These are phyloP conservation scores for Magnolia changhungtana DNA, from an alignment of 164 flowering plant species.

Conservation along the genomic window DNA sequence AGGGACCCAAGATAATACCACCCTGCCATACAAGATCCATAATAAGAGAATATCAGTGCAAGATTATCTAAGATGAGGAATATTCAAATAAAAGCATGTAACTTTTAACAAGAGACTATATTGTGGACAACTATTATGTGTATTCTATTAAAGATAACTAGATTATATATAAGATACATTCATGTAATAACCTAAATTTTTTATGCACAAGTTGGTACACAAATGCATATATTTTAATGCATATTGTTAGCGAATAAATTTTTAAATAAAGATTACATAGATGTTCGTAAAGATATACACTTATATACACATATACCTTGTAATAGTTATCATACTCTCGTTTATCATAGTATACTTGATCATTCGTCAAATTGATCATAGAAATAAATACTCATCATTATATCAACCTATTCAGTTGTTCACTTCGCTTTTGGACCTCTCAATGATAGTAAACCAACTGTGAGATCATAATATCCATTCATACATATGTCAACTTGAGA, in stretches of 20 bases:
- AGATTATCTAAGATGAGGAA: background rate
- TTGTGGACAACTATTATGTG: background rate
- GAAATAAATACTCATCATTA: too few species aligned
- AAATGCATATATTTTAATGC: background rate
- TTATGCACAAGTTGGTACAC: background rate
- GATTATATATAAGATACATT: background rate
- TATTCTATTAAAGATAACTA: background rate
- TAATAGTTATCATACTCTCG: too few species aligned
- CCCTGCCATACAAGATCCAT: slow-evolving; percentile 13
- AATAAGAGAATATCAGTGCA: too few species aligned
- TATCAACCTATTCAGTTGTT: too few species aligned
- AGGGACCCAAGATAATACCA: slow-evolving; percentile 15
- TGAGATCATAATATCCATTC: too few species aligned
- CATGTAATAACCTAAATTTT: background rate
- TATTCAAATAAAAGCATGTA: background rate
- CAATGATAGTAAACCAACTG: too few species aligned
- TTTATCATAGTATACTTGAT: too few species aligned
- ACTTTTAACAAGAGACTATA: background rate
- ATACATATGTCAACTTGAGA: too few species aligned
- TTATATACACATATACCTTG: background rate
- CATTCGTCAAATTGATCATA: too few species aligned
- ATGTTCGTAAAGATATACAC: background rate
- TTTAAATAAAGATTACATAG: background rate
- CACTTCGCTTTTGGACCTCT: too few species aligned
- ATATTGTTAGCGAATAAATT: background rate